Base-by-base conservation (phyloP, 805 yeast species). In the Saccharomycopsis sp. region DNA sequence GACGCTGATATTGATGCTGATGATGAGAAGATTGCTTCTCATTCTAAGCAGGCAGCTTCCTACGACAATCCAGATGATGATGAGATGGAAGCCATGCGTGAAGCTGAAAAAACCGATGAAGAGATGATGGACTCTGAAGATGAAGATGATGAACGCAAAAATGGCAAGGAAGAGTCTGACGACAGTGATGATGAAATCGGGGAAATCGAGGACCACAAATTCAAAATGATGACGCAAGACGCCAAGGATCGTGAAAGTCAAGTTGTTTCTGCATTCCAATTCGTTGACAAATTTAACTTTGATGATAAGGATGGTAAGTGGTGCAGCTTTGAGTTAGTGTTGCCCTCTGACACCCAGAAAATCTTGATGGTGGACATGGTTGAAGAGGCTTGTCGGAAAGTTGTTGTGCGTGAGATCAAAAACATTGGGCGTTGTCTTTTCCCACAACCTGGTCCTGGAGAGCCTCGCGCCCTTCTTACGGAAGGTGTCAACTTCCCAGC, bases 401-500 rank as follows among this genome's bases (percentile, higher is more conserved):
- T 86, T 41, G 96, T 92, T 49, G 95, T 92, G 15, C 80, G 96
- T 54, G 96, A 94, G 63, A 80, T 88, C 50, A 81, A 92, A 42
- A 68, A 71, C 41, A 89, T 92, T 56, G 96, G 95, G 21, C 80
- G 98, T 62, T 88, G 97, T 71, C 67, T 89, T 49, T 85, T 80
- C 51, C 95, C 95, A 38, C 64, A 63, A 41, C 65, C 64, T 36
- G 72, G 80, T 23, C 82, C 75, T 53, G 71, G 71, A 52, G 85
- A 82, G 36, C 75, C 74, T 53, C 78, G 95, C 52, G 70, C 73
- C 30, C 70, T 94, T 53, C 82, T 92, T 43, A 89, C 99, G 17
- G 99, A 94, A 64, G 99, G 99, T 64, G 98, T 92, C 38, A 92
- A 92, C 66, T 92, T 92, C 77, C 71, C 71, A 57, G 94, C 96